These are phyloP conservation scores for Chaetomidium leptoderma DNA, from an alignment of 495 filamentous ascomycete species.

Conservation along the genomic window DNA sequence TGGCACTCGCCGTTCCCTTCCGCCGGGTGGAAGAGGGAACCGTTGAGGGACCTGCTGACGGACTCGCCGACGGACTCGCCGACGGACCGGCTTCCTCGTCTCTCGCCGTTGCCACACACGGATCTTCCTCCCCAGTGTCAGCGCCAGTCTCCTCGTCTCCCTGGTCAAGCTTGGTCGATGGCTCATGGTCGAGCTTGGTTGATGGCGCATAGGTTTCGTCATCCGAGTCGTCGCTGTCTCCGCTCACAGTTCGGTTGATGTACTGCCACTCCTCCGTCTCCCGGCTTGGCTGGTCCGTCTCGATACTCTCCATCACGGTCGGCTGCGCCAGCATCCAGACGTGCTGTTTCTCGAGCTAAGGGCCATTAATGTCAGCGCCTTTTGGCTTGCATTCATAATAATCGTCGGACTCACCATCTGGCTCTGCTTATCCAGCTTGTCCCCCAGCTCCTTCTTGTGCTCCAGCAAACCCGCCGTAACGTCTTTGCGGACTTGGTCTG, in stretches of 20 bases:
- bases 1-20: too few relatives aligned
- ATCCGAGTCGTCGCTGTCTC: neutral
- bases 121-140: neutral
- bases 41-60: too few relatives aligned
- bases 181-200: neutral
- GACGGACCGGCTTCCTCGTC: neutral
- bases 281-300: neutral
- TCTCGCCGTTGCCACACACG: neutral
- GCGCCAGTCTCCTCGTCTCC: neutral
- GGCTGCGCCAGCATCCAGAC: neutral
- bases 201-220: neutral
- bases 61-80: too few relatives aligned
- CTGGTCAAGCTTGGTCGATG: neutral
- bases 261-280: neutral
- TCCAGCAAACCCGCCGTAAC: too few relatives aligned
- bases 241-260: neutral
- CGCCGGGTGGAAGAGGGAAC: too few relatives aligned
- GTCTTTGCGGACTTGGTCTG: too few relatives aligned
- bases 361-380: neutral
- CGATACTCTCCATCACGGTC: neutral
- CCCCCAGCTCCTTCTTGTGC: neutral
- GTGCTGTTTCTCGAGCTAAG: neutral
- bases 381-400: neutral
- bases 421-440: neutral
- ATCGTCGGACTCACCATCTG: neutral